A percentile compares a stretch with the other conserved stretches of the same genome.
Evolutionary conservation across 148 eudicot genomes (phyloP).

Genomic region (Suaeda aralocaspica): DNA sequence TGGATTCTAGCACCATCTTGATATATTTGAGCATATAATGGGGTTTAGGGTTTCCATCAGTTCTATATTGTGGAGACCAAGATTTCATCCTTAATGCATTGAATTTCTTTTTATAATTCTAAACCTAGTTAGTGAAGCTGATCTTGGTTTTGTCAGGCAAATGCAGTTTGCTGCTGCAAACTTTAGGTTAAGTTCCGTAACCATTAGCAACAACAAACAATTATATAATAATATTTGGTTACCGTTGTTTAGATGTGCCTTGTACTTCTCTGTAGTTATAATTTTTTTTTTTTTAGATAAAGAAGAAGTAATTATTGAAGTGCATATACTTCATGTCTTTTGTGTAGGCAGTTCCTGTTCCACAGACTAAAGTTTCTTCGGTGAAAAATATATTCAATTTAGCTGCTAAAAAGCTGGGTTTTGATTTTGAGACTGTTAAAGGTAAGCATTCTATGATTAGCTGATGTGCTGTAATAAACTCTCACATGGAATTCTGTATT

Average conservation of each 20-base stretch:
- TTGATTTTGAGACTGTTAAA: slow-evolving; percentile 55
- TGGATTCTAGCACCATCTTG: no score
- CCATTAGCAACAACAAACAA: no score
- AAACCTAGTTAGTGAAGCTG: neutral
- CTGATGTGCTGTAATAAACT: neutral
- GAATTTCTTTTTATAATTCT: neutral
- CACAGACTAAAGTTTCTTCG: slow-evolving; percentile 54
- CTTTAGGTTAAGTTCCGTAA: neutral
- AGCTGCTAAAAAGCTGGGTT: slow-evolving; percentile 84
- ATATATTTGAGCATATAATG: no score
- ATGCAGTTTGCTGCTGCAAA: neutral
- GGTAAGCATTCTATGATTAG: slow-evolving; percentile 35
- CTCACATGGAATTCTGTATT: neutral
- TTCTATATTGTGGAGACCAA: neutral
- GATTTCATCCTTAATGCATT: neutral
- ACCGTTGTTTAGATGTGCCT: no score
- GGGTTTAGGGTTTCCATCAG: no score
- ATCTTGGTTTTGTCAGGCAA: neutral
- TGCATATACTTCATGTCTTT: slow-evolving; percentile 13
- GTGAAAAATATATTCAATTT: slow-evolving; percentile 67
- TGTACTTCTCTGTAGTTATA: no score
- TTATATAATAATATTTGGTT: no score
- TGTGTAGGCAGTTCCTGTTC: slow-evolving; percentile 84
- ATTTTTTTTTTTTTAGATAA: no score
- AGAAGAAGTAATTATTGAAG: no score